These are phyloP conservation scores for Lasiosphaeria hispida DNA, from an alignment of 495 filamentous ascomycete species.

Conservation along the genomic window DNA sequence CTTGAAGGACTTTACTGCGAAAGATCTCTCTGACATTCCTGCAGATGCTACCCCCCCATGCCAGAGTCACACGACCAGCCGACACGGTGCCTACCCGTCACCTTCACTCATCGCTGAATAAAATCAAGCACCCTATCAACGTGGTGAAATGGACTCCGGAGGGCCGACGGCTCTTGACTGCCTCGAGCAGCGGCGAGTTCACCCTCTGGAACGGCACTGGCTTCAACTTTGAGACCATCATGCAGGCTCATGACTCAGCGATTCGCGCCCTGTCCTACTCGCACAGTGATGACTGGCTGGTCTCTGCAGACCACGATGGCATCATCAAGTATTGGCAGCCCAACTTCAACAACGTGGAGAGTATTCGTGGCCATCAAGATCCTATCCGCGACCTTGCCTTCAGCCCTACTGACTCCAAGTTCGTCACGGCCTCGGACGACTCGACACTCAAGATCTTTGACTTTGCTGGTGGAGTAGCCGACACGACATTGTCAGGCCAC, in stretches of 20 bases:
- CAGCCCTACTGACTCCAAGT: conserved; percentile 88
- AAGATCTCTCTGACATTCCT: conserved; percentile 25
- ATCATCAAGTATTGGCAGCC: conserved; percentile 98
- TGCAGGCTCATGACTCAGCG: conserved; percentile 94
- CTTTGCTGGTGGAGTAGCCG: conserved; percentile 80
- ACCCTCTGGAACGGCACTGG: conserved; percentile 98
- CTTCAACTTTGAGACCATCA: conserved; percentile 99
- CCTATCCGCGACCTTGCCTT: conserved; percentile 91
- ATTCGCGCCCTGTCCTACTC: conserved; percentile 87
- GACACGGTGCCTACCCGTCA: conserved; percentile 87
- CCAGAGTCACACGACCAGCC: conserved; percentile 65
- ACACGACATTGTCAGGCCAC: conserved; percentile 80
- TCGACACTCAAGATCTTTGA: conserved; percentile 92
- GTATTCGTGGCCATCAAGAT: conserved; percentile 85
- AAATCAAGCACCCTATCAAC: conserved; percentile 94
- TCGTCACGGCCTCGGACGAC: conserved; percentile 94
- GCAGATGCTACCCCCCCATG: conserved; percentile 84
- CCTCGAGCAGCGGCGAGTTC: conserved; percentile 93
- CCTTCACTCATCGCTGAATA: conserved; percentile 93
- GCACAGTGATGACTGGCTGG: conserved; percentile 92
- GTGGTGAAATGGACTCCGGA: conserved; percentile 98
- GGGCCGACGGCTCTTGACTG: conserved; percentile 85
- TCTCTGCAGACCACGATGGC: conserved; percentile 93
- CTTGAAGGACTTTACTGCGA: neutral
- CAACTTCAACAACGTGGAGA: conserved; percentile 98